Conservation (phyloP, 1,284 basidiomycete genomes). For the Ustilago vetiveriae region DNA sequence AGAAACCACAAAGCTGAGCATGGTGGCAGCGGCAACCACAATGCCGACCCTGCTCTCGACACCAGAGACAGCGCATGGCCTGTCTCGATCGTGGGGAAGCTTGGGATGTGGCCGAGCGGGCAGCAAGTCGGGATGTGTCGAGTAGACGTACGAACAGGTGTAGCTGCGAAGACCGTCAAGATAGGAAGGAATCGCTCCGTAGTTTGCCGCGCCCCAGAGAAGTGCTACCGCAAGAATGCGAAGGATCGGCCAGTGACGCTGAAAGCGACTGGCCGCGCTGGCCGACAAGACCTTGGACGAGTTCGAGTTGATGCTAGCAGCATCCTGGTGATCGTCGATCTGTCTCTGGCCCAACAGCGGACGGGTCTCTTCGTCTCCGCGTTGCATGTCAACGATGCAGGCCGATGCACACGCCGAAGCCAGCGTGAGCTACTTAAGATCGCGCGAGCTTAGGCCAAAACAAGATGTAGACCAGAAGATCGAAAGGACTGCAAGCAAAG, state of each 20-base stretch:
- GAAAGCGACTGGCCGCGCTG: neutral
- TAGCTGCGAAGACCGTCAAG: constrained; percentile 36
- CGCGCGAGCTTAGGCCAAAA: too few relatives aligned
- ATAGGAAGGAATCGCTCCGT: constrained; percentile 33
- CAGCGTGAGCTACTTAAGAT: too few relatives aligned
- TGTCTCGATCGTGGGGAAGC: constrained; percentile 32
- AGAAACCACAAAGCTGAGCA: constrained; percentile 41
- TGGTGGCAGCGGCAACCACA: constrained; percentile 34
- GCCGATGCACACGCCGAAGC: too few relatives aligned
- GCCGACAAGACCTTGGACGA: neutral
- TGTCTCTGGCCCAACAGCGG: constrained; percentile 16
- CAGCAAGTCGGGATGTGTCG: constrained; percentile 25
- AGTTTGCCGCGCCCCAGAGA: constrained; percentile 33
- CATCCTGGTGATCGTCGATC: constrained; percentile 1
- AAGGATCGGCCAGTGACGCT: constrained; percentile 29
- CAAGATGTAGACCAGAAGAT: too few relatives aligned
- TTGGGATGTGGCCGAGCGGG: constrained; percentile 22
- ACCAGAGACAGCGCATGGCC: constrained; percentile 42
- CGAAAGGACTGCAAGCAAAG: too few relatives aligned
- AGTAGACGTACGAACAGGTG: constrained; percentile 39
- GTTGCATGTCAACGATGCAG: constrained; percentile 10
- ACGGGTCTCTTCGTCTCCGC: constrained; percentile 16
- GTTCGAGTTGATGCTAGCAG: constrained; percentile 2
- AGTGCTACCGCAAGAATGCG: constrained; percentile 29
- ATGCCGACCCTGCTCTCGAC: constrained; percentile 44